Evolutionary conservation across 2,329 filamentous ascomycete genomes (phyloP), one percentile per base, ranked within the genome.

Genomic region (Teratosphaeriaceae sp.): DNA sequence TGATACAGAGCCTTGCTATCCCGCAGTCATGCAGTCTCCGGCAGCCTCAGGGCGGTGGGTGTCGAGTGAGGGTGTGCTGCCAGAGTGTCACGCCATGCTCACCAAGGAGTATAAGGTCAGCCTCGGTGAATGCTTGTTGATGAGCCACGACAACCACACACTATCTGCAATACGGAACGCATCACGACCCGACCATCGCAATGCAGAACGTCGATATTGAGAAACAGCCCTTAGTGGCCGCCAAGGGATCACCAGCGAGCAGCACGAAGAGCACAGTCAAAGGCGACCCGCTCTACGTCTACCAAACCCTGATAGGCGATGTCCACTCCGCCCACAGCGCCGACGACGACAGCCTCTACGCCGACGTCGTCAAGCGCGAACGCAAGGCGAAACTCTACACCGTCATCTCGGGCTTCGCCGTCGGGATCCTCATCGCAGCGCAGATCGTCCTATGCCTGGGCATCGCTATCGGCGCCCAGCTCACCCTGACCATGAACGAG

Each of bases 241-340:
- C 36, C 8, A 23, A n/a, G 11, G 36, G 26, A 18, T 9, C 26
- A 19, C 5, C 19, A 4, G 20, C 36, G 5, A 38, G 20, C 36
- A 38, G 8, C 36, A 23, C 30, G 30, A 19, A 24, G 12, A 21
- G 9, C 9, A 15, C 36, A 11, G 26, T 5, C 20, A 42, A 34
- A 16, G 4, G 26, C 16, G 39, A 33, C 30, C 9, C 27, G 3
- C 39, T 42, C 39, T 35, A 24, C 79, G 80, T 48, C 75, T 84
- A 62, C 87, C 5, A 94, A 68, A 43, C 83, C 75, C 60, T 89
- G 82, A 38, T 76, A 79, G 50, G 92, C 85, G 22, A 88, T 65
- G 50, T 69, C 24, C 18, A 18, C 19, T 3, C 38, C 19, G 1
- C 22, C 16, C 13, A n/a, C 27, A 19, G 27, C 16, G 5, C 16